Base-by-base conservation (phyloP, 148 eudicot species). In the Hydrangea macrophylla region DNA sequence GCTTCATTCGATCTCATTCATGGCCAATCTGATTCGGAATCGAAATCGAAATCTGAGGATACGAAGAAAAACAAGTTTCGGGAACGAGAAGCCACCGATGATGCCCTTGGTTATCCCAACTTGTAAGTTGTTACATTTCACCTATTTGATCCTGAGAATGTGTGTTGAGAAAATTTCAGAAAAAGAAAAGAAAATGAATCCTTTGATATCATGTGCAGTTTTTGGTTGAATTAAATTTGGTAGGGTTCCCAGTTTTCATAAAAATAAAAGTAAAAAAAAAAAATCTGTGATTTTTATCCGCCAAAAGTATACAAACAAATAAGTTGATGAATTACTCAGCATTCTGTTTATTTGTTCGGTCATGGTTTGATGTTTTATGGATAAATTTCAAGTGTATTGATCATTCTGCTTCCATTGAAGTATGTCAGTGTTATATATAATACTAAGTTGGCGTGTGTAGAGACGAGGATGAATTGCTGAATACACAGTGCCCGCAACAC, bases 401-500 rank as follows among this genome's bases (percentile, higher is more conserved):
- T 31, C 64, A 36, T 23, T 72, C n/a, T 18, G 53, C n/a, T 18
- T 48, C 23, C 5, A 17, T 15, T 15, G 6, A 3, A 17, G 15
- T 11, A 15, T 42, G 17, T 1, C 5, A 48, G 5, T 48, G 53
- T 18, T 15, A 18, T 48, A 30, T 26, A 9, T 64, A 15, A 28
- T 63, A 45, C 32, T 28, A 11, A 37, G 48, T 79, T 64, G 48
- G 36, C 63, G 27, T 48, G 10, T 74, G 59, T 55, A 95, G 99
- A 71, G 97, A 95, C 42, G 99, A 91, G 75, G 86, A 86, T 71
- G 97, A 83, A 39, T 70, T 91, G 76, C 71, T 91, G 84, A 91
- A 95, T 70, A 81, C 96, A 31, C 99, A 89, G 64, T 95, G 97
- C 71, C 96, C 99, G 32, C 96, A 74, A 80, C 79, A 87, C 77